Evolutionary conservation across 495 filamentous ascomycete species (phyloP).

Genomic region (Tuber brumale): DNA sequence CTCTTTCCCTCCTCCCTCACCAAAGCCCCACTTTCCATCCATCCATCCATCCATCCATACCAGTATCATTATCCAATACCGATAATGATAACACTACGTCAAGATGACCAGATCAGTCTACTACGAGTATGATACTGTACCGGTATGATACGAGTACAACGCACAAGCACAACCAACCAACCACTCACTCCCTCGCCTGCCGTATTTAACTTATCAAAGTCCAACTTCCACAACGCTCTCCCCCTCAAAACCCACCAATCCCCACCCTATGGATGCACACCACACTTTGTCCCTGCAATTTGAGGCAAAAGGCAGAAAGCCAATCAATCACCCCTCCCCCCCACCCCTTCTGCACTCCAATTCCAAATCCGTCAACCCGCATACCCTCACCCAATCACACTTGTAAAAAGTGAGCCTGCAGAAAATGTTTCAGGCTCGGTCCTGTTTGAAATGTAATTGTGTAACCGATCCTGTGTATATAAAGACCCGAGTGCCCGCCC

Average conservation of each 20-base stretch:
- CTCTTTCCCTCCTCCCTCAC: neutral
- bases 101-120: too few species aligned
- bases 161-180: neutral
- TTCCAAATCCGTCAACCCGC: neutral
- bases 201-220: too few species aligned
- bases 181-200: neutral
- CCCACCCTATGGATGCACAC: too few species aligned
- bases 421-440: slow-evolving; percentile 3
- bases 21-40: neutral
- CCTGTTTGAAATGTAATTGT: neutral
- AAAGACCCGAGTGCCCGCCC: neutral
- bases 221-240: too few species aligned
- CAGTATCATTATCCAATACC: neutral
- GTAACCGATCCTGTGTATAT: neutral
- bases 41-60: neutral
- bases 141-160: too few species aligned
- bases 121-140: too few species aligned
- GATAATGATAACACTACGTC: neutral
- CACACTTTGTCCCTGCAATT: too few species aligned
- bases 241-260: too few species aligned
- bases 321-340: neutral
- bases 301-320: neutral
- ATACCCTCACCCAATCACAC: neutral
- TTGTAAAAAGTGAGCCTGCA: neutral
- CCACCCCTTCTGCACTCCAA: neutral